Evolutionary conservation across 352 stramenopile species (phyloP), one percentile per base, ranked within the genome.

Genomic region (Pythium oligandrum): DNA sequence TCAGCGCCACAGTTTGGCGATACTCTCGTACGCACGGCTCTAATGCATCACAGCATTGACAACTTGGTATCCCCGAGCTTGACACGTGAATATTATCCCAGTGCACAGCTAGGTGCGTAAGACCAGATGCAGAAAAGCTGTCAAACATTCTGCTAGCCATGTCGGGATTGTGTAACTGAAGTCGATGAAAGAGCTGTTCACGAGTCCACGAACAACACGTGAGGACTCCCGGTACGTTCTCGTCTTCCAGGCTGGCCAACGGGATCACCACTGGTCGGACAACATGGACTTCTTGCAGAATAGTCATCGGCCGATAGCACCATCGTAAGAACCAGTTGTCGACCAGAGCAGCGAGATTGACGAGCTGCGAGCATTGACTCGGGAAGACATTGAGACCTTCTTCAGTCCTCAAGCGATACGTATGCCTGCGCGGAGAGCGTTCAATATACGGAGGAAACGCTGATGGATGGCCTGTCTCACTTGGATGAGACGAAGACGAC

Each of bases 1-100:
- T 46, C 3, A 58, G 32, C 43, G 8, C 3, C n/a, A 58, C 44
- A 6, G 52, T 52, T 4, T 46, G 3, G 7, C 52, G 44, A 47
- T 52, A 58, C 8, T 58, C 52, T 4, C 26, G 8, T n/a, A 58
- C 34, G 3, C 36, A 32, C 4, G 44, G 35, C 35, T 52, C 17
- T 3, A 52, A 6, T 34, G 52, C 43, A 10, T 45, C 17, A n/a
- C 52, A 58, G 34, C 52, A 58, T 1, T 7, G 26, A 38, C 52
- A 58, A 2, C 30, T 33, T 12, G 17, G 30, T 34, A 9, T n/a
- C 30, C 33, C 11, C 11, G 5, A 38, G 26, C 11, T 9, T 12
- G 46, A 52, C 35, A 53, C 12, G 3, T 39, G 17, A 34, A 58
- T 45, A 39, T 58, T 58, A 32, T 58, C 52, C 52, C 52, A 52